phyloP scores from a whole-genome alignment of 352 stramenopile species.

The Phytophthora citrophthora region DNA sequence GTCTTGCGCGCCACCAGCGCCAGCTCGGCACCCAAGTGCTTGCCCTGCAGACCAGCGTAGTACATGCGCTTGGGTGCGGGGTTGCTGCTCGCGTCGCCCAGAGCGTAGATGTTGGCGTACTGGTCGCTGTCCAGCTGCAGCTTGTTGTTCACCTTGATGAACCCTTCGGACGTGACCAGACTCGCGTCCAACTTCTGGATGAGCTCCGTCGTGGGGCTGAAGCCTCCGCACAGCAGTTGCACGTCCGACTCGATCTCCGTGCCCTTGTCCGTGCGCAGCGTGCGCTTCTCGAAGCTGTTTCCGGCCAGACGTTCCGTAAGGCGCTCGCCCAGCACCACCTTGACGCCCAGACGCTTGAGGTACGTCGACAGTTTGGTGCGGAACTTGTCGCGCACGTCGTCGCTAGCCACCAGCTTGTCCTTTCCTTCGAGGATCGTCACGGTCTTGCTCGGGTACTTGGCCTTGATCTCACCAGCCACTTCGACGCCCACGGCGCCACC shows the following conservation, averaged over 20 bases:
- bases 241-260: slow-evolving; percentile 61
- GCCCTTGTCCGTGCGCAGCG: slow-evolving; percentile 54
- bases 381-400: slow-evolving; percentile 58
- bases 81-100: slow-evolving; percentile 62
- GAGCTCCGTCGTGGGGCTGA: slow-evolving; percentile 48
- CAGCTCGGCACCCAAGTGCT: slow-evolving; percentile 48
- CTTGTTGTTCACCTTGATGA: slow-evolving; percentile 54
- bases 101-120: slow-evolving; percentile 57
- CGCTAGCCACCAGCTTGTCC: slow-evolving; percentile 38
- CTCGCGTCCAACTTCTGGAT: slow-evolving; percentile 42
- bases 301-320: slow-evolving; percentile 40
- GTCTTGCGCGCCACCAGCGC: slow-evolving; percentile 43
- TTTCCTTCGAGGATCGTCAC: slow-evolving; percentile 59
- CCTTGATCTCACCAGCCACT: slow-evolving; percentile 62
- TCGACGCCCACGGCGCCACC: slow-evolving; percentile 64
- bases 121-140: slow-evolving; percentile 51
- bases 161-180: slow-evolving; percentile 44
- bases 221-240: slow-evolving; percentile 49
- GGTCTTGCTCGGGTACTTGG: slow-evolving; percentile 58
- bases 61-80: slow-evolving; percentile 53
- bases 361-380: slow-evolving; percentile 43
- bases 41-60: slow-evolving; percentile 52
- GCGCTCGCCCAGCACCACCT: slow-evolving; percentile 56
- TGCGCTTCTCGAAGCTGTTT: slow-evolving; percentile 50
- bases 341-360: slow-evolving; percentile 48